Evolutionary conservation across 2,329 filamentous ascomycete species (phyloP), one percentile per base, ranked within the genome.

Genomic region (Monilinia fructigena): DNA sequence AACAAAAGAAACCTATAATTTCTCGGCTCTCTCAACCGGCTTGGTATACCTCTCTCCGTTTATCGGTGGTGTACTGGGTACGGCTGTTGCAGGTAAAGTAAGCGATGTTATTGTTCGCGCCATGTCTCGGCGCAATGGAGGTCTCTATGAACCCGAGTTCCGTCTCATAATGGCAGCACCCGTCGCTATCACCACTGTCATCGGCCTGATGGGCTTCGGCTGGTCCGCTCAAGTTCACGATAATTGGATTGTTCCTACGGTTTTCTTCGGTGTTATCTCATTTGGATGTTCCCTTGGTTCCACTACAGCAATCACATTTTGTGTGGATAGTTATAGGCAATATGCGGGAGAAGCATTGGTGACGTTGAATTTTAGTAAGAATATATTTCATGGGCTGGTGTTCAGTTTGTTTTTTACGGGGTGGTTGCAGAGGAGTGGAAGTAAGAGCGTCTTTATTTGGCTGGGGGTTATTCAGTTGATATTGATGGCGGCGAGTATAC

Each of bases 281-380:
- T 97, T 98, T 74, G 95, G 94, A 0, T 97, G 94, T 78, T 91
- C 90, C 3, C 82, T 98, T 1, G 94, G 92, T 0, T 93, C 89
- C 38, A 97, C 94, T 0, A 98, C 93, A 0, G 84, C 92, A 26
- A 97, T 98, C 74, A 97, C 94, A 0, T 98, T 97, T 74, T 93
- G 90, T 65, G 92, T 98, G 10, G 94, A 98, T 78, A 93, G 89
- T 70, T 97, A 98, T 78, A 85, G 93, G 14, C 90, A 96, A 74
- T 97, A 97, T 77, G 94, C 94, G 0, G 93, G 93, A 26, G 94
- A 98, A 78, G 93, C 94, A 3, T 83, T 98, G 45, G 95, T 98
- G 18, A 97, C 94, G 26, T 81, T 98, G 71, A 98, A 97, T 75
- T 95, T 97, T 75, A 88, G 87, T 79, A 98, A 98, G 82, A 98